phyloP scores from a whole-genome alignment of 257 asterid species.

The Solanum boliviense region DNA sequence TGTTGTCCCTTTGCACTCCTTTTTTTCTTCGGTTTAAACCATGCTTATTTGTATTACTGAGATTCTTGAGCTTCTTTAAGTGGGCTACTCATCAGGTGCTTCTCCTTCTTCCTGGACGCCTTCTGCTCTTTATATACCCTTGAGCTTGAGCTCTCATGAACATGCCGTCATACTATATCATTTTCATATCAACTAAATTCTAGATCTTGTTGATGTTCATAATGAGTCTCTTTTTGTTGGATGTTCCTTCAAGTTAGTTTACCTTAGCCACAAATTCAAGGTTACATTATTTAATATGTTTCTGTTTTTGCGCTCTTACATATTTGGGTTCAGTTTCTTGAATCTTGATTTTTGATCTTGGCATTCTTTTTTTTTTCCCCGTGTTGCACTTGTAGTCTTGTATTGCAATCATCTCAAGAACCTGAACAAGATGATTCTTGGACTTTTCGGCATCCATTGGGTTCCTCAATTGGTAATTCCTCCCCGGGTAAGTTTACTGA shows the following conservation, averaged over 20 bases:
- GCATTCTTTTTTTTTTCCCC: not conserved
- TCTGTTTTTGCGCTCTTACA: not conserved
- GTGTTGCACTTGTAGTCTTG: conserved; percentile 20
- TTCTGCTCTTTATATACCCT: not conserved
- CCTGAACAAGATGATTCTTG: conserved; percentile 44
- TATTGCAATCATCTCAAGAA: conserved; percentile 37
- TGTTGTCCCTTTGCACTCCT: not conserved
- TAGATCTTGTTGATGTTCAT: not conserved
- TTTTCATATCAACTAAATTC: not conserved
- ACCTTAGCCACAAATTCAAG: not conserved
- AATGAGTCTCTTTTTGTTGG: not conserved
- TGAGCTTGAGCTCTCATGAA: not conserved
- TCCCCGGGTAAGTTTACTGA: conserved; percentile 32
- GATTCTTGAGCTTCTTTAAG: not conserved
- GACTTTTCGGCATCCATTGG: conserved; percentile 31
- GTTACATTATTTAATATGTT: not conserved
- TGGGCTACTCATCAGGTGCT: not conserved
- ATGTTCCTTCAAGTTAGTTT: not conserved
- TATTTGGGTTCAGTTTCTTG: not conserved
- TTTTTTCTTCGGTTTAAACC: not conserved
- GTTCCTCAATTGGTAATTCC: conserved; percentile 41
- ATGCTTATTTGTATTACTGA: not conserved
- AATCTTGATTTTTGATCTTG: not conserved
- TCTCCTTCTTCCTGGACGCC: not conserved
- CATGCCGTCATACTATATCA: not conserved